Percentiles rank a stretch among this genome's conserved stretches.
Conservation (phyloP, 805 yeast species). For the Kazachstania taianensis region DNA sequence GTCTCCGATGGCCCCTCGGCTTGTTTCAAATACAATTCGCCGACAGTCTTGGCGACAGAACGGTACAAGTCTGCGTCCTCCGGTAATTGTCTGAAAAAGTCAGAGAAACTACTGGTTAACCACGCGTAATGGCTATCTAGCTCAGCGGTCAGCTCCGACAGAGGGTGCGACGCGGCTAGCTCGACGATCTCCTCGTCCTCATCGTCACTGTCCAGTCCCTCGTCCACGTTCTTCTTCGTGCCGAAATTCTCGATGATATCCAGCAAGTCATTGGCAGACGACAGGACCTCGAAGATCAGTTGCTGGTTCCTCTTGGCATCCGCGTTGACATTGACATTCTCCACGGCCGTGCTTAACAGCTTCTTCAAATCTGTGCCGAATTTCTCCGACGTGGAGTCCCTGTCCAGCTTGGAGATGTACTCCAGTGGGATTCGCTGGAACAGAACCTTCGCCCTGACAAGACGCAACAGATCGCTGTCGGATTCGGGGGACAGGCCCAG, state of each 20-base stretch:
- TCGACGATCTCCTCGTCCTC: constrained; percentile 33
- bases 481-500: constrained; percentile 39
- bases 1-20: constrained; percentile 51
- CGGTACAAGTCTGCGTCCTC: constrained; percentile 25
- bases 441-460: constrained; percentile 47
- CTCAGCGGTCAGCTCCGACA: constrained; percentile 31
- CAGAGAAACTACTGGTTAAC: constrained; percentile 20
- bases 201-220: constrained; percentile 49
- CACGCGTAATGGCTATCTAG: constrained; percentile 42
- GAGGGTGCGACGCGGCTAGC: constrained; percentile 45
- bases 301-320: constrained; percentile 31
- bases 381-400: constrained; percentile 31
- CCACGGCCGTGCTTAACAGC: constrained; percentile 32
- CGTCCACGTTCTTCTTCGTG: constrained; percentile 34
- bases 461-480: constrained; percentile 35
- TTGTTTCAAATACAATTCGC: constrained; percentile 53
- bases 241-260: constrained; percentile 64
- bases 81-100: constrained; percentile 6
- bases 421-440: constrained; percentile 52
- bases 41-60: constrained; percentile 41
- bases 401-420: constrained; percentile 40
- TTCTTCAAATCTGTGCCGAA: constrained; percentile 26
- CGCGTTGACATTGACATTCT: constrained; percentile 33
- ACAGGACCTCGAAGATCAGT: constrained; percentile 42
- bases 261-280: constrained; percentile 54